phyloP scores from a whole-genome alignment of 2,329 filamentous ascomycete genomes.

The Cytospora paraplurivora region DNA sequence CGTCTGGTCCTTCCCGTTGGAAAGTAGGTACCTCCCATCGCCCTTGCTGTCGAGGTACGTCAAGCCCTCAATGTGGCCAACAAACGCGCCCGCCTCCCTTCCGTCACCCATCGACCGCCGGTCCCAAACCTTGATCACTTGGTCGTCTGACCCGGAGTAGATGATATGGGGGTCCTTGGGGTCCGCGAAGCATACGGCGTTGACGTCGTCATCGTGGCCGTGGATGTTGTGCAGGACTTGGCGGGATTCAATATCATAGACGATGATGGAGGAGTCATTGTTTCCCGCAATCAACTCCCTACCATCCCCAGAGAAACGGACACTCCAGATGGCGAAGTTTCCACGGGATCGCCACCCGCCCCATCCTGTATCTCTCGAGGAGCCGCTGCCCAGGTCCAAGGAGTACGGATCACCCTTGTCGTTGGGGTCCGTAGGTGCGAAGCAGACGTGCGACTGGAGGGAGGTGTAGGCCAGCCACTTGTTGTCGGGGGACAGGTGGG shows the following conservation, averaged over 20 bases:
- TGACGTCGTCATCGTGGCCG: slow-evolving; percentile 87
- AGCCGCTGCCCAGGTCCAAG: slow-evolving; percentile 67
- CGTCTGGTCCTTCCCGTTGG: slow-evolving; percentile 93
- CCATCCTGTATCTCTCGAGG: slow-evolving; percentile 39
- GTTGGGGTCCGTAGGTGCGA: slow-evolving; percentile 83
- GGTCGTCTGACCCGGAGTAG: slow-evolving; percentile 94
- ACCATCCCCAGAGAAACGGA: slow-evolving; percentile 91
- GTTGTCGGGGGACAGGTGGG: slow-evolving; percentile 88
- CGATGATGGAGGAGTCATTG: slow-evolving; percentile 74
- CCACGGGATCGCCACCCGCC: slow-evolving; percentile 37
- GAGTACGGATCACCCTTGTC: slow-evolving; percentile 78
- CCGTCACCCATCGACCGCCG: slow-evolving; percentile 86
- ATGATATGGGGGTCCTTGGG: slow-evolving; percentile 86
- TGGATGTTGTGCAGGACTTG: slow-evolving; percentile 72
- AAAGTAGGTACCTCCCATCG: slow-evolving; percentile 80
- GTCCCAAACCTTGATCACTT: slow-evolving; percentile 95
- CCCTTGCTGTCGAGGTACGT: slow-evolving; percentile 72
- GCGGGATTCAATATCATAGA: slow-evolving; percentile 88
- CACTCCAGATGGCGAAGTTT: slow-evolving; percentile 76
- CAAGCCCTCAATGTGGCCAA: slow-evolving; percentile 67
- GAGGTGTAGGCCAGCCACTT: slow-evolving; percentile 89
- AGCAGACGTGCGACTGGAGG: slow-evolving; percentile 79
- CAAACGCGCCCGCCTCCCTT: slow-evolving; percentile 67
- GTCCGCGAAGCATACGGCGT: slow-evolving; percentile 95
- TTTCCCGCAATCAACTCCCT: slow-evolving; percentile 89